Evolutionary conservation across 2,329 filamentous ascomycete genomes (phyloP).

Genomic region (Trichoderma sp.): DNA sequence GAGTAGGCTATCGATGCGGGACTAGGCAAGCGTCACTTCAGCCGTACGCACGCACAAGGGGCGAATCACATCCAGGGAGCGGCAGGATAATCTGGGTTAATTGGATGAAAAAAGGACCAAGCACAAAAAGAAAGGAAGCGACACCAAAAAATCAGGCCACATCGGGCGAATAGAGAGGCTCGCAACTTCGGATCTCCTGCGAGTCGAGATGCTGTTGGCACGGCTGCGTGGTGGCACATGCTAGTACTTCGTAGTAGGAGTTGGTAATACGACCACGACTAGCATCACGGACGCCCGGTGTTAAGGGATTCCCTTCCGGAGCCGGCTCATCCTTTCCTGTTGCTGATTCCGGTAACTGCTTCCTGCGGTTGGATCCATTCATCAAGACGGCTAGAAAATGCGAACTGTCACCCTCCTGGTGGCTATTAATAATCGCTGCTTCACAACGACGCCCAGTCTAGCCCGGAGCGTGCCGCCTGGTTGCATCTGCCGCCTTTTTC

Average conservation of each 20-base stretch:
- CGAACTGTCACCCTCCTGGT: background rate
- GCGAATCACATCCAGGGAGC: conserved; percentile 8
- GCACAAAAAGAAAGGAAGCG: background rate
- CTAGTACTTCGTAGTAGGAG: background rate
- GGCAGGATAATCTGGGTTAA: background rate
- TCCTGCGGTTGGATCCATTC: background rate
- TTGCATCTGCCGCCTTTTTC: background rate
- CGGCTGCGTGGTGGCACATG: background rate
- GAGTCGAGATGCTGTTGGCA: background rate
- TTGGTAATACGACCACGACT: background rate
- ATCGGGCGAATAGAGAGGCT: background rate
- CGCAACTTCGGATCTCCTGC: background rate
- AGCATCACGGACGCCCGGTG: background rate
- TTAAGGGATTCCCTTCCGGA: background rate
- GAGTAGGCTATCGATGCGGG: conserved; percentile 7
- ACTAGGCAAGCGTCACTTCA: conserved; percentile 7
- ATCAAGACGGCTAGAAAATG: background rate
- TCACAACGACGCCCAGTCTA: background rate
- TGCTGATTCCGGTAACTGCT: background rate
- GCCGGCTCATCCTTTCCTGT: background rate
- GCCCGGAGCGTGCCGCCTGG: background rate
- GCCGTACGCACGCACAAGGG: conserved; percentile 1
- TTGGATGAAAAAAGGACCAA: background rate
- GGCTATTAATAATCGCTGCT: background rate
- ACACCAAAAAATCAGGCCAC: conserved; percentile 11